These are phyloP conservation scores for Harringtonia aguacate DNA, from an alignment of 2,329 filamentous ascomycete species.

Conservation along the genomic window DNA sequence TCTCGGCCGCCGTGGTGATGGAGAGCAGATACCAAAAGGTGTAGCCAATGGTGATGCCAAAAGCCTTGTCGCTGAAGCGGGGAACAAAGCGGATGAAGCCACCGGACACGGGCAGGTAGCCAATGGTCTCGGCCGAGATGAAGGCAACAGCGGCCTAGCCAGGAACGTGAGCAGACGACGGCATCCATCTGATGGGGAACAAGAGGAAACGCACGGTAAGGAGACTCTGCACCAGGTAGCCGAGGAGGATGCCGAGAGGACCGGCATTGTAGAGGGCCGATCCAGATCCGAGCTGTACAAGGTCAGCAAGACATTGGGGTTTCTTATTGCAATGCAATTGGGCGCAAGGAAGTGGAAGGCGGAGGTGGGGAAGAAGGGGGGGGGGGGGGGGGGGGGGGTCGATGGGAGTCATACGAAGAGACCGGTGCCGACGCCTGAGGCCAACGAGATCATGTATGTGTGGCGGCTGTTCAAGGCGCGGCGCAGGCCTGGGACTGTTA, in stretches of 20 bases:
- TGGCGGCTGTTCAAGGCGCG: conserved; percentile 1
- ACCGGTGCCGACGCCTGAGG: conserved; percentile 1
- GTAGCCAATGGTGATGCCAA: conserved; percentile 2
- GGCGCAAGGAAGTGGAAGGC: background rate
- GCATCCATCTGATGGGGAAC: too few species aligned
- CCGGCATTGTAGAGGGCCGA: background rate
- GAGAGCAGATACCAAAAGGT: conserved; percentile 1
- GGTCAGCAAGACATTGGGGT: background rate
- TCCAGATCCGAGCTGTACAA: background rate
- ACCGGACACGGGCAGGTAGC: conserved; percentile 1
- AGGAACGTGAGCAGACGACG: too few species aligned
- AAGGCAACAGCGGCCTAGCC: background rate
- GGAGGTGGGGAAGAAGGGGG: background rate
- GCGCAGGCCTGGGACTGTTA: background rate
- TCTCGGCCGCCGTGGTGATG: conserved; percentile 1
- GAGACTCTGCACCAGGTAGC: background rate
- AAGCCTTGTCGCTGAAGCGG: conserved; percentile 1
- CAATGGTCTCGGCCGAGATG: conserved; percentile 1
- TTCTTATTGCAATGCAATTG: too few species aligned
- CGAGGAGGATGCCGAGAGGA: background rate
- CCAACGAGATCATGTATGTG: conserved; percentile 5
- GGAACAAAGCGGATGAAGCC: conserved; percentile 2
- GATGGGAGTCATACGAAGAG: too few species aligned
- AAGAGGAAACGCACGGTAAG: background rate
- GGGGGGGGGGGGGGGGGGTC: background rate